These are phyloP conservation scores for Acacia crassicarpa DNA, from an alignment of 306 rosid species.

Conservation along the genomic window DNA sequence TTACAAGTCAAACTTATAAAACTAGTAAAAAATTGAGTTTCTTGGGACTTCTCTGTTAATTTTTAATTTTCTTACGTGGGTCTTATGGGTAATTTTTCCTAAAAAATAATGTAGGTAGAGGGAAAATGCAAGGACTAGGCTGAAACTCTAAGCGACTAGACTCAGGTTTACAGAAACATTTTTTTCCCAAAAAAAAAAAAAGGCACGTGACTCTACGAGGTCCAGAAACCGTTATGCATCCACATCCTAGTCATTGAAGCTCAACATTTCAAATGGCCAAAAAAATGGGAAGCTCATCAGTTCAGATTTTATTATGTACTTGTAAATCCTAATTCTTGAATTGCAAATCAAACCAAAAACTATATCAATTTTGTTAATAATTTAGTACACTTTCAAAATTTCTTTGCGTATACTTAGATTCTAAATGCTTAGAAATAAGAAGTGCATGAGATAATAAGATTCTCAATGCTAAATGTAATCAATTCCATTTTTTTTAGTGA, in stretches of 20 bases:
- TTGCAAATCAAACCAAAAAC: neutral
- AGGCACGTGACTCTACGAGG: neutral
- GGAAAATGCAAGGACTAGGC: neutral
- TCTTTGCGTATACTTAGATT: neutral
- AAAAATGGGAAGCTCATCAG: neutral
- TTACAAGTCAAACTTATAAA: neutral
- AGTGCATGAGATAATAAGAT: neutral
- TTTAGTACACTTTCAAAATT: slow-evolving; percentile 2
- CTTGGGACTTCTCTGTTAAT: neutral
- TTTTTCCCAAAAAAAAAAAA: neutral
- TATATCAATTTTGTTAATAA: neutral
- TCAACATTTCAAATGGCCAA: neutral
- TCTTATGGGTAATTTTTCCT: neutral
- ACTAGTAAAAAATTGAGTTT: too few relatives aligned
- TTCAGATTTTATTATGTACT: neutral
- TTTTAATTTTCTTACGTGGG: neutral
- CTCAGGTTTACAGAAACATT: neutral
- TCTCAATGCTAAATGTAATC: neutral
- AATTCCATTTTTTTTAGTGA: slow-evolving; percentile 17
- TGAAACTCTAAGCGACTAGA: neutral
- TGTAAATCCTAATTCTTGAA: neutral
- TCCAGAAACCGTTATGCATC: neutral
- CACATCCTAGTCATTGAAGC: neutral
- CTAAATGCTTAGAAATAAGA: slow-evolving; percentile 7
- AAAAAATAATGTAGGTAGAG: neutral